Conservation (phyloP, 495 filamentous ascomycete genomes). For the Lophiostoma macrostomum region DNA sequence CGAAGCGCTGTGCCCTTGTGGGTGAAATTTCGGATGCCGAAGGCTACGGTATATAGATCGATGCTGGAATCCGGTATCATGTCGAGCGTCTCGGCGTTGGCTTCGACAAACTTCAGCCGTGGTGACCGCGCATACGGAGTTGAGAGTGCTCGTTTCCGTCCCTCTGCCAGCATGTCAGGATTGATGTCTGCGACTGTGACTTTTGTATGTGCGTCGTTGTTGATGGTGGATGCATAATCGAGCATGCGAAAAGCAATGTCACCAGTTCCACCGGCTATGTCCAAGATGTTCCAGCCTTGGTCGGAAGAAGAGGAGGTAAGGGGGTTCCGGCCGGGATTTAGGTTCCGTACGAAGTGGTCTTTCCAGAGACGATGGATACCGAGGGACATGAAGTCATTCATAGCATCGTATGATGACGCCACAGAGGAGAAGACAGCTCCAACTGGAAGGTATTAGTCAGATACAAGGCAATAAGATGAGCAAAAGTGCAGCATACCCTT, state of each 20-base stretch:
- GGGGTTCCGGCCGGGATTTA: conserved; percentile 80
- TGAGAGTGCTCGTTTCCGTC: conserved; percentile 65
- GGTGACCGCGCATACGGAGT: conserved; percentile 55
- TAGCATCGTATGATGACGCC: conserved; percentile 84
- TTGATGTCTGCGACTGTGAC: conserved; percentile 97
- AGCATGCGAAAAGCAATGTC: conserved; percentile 98
- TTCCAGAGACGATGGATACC: conserved; percentile 98
- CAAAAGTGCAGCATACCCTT: conserved; percentile 50
- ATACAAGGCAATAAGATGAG: neutral
- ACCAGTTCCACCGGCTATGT: conserved; percentile 94
- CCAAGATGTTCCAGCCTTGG: conserved; percentile 76
- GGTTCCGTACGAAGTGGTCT: conserved; percentile 89
- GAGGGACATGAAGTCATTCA: conserved; percentile 99
- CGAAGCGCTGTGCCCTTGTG: conserved; percentile 73
- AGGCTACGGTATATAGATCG: conserved; percentile 96
- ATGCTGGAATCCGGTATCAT: conserved; percentile 61
- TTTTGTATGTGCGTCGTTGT: conserved; percentile 70
- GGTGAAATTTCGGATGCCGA: conserved; percentile 96
- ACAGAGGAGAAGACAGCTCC: conserved; percentile 93
- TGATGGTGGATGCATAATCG: conserved; percentile 78
- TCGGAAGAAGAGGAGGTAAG: conserved; percentile 41
- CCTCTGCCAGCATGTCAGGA: conserved; percentile 86
- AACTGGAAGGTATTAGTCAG: conserved; percentile 50
- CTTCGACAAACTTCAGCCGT: conserved; percentile 75
- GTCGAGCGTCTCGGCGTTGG: conserved; percentile 80